Conservation (phyloP, 2,329 filamentous ascomycete species). For the Arthrobotrys pseudoclavata region DNA sequence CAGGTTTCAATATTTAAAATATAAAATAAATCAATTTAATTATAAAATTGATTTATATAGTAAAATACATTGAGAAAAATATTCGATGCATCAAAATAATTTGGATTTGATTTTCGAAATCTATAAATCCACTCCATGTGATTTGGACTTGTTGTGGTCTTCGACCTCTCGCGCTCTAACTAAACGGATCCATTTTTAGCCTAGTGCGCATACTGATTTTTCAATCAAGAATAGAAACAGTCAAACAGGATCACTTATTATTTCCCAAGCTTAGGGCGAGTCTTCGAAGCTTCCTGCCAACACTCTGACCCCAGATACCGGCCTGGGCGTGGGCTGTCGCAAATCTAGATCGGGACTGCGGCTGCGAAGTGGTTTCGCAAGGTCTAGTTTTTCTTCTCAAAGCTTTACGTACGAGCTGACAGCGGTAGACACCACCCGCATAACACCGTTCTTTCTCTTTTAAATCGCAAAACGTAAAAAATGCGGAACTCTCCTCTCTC, state of each 20-base stretch:
- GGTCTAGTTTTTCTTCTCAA: slow-evolving; percentile 33
- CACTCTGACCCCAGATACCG: slow-evolving; percentile 31
- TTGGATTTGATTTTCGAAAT: no score
- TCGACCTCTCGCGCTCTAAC: slow-evolving; percentile 20
- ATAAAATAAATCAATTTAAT: no score
- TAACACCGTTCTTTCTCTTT: slow-evolving; percentile 26
- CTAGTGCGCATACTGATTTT: slow-evolving; percentile 12
- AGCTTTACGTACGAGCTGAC: slow-evolving; percentile 54
- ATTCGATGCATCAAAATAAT: no score
- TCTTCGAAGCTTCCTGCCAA: slow-evolving; percentile 21
- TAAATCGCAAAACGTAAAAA: slow-evolving; percentile 37
- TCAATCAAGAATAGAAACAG: slow-evolving; percentile 55
- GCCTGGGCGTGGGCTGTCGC: slow-evolving; percentile 24
- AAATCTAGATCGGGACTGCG: slow-evolving; percentile 39
- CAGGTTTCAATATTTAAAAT: no score
- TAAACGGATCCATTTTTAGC: slow-evolving; percentile 46
- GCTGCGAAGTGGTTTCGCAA: slow-evolving; percentile 47
- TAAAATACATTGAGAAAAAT: no score
- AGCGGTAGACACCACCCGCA: slow-evolving; percentile 38
- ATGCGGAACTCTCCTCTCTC: slow-evolving; percentile 6
- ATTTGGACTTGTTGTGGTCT: no score
- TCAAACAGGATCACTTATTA: slow-evolving; percentile 51
- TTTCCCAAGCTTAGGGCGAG: slow-evolving; percentile 13
- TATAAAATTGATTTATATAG: no score
- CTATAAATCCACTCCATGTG: no score